Percentiles rank a stretch among this genome's conserved stretches.
Evolutionary conservation across 225 moss, liverwort and hornwort genomes (phyloP).

Genomic region (Pleurozium schreberi): DNA sequence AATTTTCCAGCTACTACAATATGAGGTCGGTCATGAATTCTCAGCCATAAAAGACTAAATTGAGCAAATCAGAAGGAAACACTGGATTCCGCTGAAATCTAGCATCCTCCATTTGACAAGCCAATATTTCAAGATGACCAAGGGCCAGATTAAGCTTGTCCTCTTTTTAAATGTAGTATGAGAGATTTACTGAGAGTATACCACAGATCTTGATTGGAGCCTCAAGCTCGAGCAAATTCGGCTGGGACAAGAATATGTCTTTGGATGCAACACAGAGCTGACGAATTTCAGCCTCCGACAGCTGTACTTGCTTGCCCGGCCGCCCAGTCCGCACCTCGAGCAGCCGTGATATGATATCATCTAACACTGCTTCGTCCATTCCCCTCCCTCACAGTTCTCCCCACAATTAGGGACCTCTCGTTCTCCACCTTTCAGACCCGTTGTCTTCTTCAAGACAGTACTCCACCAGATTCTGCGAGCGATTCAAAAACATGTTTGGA

Average conservation of each 20-base stretch:
- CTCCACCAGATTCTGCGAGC: not conserved
- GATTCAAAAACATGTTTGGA: not conserved
- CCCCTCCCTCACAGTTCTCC: conserved; percentile 34
- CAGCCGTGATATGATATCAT: conserved; percentile 88
- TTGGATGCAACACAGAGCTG: conserved; percentile 89
- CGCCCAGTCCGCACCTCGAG: conserved; percentile 77
- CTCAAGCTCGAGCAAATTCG: conserved; percentile 96
- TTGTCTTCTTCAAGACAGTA: not conserved
- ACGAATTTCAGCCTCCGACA: conserved; percentile 89
- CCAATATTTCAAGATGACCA: not conserved
- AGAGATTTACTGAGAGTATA: conserved; percentile 1
- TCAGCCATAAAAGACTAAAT: not conserved
- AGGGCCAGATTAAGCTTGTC: not conserved
- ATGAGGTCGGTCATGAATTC: not conserved
- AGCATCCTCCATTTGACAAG: not conserved
- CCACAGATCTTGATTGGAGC: conserved; percentile 99
- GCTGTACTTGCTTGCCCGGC: conserved; percentile 96
- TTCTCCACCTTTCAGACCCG: conserved; percentile 5
- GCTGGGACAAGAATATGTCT: conserved; percentile 91
- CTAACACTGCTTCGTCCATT: conserved; percentile 81
- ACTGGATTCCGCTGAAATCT: not conserved
- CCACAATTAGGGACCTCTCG: conserved; percentile 16
- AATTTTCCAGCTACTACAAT: not conserved
- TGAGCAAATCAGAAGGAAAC: not conserved
- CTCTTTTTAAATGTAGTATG: not conserved